phyloP scores from a whole-genome alignment of 2,329 filamentous ascomycete genomes.

The Colletotrichum trifolii region DNA sequence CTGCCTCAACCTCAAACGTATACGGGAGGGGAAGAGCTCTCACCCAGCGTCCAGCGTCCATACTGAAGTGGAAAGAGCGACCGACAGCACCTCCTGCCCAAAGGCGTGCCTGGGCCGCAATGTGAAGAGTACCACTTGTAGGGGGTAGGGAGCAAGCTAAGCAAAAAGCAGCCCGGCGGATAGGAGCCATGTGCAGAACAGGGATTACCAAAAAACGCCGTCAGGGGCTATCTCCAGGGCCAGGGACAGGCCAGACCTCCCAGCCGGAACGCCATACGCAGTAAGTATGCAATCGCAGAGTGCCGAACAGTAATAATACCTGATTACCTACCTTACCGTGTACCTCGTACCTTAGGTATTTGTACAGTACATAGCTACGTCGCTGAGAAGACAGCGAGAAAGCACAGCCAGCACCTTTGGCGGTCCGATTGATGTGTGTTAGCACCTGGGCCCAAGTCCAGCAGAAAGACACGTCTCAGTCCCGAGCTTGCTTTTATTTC shows the following conservation, averaged over 20 bases:
- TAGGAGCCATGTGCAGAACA: conserved; percentile 29
- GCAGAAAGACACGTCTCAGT: no score
- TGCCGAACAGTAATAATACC: background rate
- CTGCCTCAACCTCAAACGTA: conserved; percentile 14
- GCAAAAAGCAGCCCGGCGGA: background rate
- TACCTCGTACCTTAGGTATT: no score
- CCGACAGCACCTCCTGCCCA: background rate
- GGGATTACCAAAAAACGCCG: conserved; percentile 6
- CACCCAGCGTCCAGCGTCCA: no score
- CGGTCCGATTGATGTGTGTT: no score
- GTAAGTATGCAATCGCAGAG: background rate
- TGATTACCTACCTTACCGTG: no score
- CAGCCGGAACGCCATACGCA: background rate
- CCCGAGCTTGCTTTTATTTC: no score
- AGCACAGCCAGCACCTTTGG: no score
- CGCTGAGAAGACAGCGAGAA: no score
- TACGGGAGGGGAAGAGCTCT: no score
- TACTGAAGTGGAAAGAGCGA: conserved; percentile 7
- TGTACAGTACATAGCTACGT: no score
- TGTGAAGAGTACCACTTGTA: background rate
- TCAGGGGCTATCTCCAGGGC: background rate
- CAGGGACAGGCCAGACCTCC: background rate
- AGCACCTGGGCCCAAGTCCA: no score
- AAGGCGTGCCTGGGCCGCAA: background rate
- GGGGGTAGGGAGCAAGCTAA: background rate